Percentiles rank a stretch among this genome's conserved stretches.
Conservation (phyloP, 1,284 basidiomycete genomes). For the Irpex rosettiformis region DNA sequence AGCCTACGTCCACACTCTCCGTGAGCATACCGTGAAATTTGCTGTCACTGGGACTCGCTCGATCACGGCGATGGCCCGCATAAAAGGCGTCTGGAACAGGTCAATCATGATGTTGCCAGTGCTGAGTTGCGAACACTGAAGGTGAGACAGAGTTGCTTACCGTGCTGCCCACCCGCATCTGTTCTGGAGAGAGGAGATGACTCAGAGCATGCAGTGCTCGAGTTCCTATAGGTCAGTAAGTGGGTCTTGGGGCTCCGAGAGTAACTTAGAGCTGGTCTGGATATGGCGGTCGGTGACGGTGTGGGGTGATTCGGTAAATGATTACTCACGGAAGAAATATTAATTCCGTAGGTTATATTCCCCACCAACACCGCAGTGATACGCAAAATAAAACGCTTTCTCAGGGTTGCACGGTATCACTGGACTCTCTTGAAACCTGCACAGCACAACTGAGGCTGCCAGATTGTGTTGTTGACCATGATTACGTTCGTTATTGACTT, state of each 20-base stretch:
- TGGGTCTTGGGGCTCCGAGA: too few species aligned
- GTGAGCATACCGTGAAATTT: neutral
- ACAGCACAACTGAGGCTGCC: too few species aligned
- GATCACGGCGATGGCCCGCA: neutral
- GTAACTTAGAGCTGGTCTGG: neutral
- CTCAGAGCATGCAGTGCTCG: neutral
- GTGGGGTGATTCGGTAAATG: neutral
- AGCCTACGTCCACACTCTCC: neutral
- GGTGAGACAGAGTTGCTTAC: neutral
- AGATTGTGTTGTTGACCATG: too few species aligned
- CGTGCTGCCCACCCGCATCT: neutral
- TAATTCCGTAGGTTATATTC: neutral
- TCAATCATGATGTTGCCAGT: neutral
- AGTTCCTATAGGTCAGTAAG: neutral
- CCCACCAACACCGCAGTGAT: neutral
- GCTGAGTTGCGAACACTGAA: neutral
- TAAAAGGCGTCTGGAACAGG: neutral
- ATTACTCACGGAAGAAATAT: neutral
- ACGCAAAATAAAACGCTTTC: too few species aligned
- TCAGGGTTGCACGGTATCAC: too few species aligned
- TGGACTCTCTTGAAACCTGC: too few species aligned
- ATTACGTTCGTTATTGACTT: too few species aligned
- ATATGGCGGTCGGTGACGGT: neutral
- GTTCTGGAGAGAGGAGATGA: neutral
- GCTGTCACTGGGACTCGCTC: neutral